Percentiles rank a stretch among this genome's conserved stretches.
These are phyloP conservation scores for Cercospora berteroae DNA, from an alignment of 2,329 filamentous ascomycete species.

Conservation along the genomic window DNA sequence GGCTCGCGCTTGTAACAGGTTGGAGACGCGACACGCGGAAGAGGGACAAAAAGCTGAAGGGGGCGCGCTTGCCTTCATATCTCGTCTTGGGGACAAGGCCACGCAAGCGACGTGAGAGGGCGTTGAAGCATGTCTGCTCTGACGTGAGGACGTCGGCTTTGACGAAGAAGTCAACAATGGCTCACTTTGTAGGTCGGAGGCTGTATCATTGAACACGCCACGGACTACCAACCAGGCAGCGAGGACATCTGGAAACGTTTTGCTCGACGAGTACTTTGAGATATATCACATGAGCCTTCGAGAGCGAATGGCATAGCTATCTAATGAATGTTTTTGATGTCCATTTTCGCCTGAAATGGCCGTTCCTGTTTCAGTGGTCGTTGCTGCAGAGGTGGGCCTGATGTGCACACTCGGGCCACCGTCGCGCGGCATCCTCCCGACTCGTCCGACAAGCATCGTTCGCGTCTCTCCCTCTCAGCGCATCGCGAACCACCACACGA, in stretches of 20 bases:
- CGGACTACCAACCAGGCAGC: background rate
- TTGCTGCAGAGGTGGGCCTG: background rate
- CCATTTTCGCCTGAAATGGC: background rate
- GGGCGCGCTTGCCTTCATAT: constrained; percentile 13
- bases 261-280: background rate
- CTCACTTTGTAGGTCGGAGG: background rate
- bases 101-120: background rate
- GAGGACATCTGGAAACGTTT: background rate
- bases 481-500: background rate
- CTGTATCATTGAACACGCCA: background rate
- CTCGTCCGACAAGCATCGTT: constrained; percentile 1
- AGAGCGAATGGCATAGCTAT: background rate
- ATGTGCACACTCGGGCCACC: background rate
- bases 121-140: background rate
- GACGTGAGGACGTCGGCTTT: background rate
- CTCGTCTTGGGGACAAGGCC: background rate
- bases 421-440: background rate
- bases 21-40: constrained; percentile 6
- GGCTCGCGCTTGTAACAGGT: background rate
- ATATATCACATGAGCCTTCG: background rate
- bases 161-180: background rate
- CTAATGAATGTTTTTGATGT: background rate
- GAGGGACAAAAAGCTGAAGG: constrained; percentile 24
- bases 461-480: constrained; percentile 3
- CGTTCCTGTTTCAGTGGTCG: background rate